A percentile compares a stretch with the other conserved stretches of the same genome.
Evolutionary conservation across 345 rosid species (phyloP).

Genomic region (Citrus sinensis): DVS_A1.0 CM039169.1:22931501-22932000

Average conservation of each 20-base stretch:
- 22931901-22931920: background rate
- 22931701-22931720: background rate
- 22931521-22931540: too few relatives aligned
- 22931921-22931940: background rate
- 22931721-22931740: background rate
- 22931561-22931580: too few relatives aligned
- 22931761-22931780: accelerated
- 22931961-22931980: too few relatives aligned
- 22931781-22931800: background rate
- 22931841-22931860: background rate
- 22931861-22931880: accelerated
- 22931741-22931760: background rate
- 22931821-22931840: background rate
- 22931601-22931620: background rate
- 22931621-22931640: background rate
- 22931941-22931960: accelerated
- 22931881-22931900: background rate
- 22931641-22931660: background rate
- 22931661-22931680: background rate
- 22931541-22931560: too few relatives aligned
- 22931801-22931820: background rate
- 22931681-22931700: accelerated
- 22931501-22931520: too few relatives aligned
- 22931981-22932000: too few relatives aligned
- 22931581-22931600: too few relatives aligned